Base-by-base conservation (phyloP, 108 stramenopile species). In the Fragilaria radians region DNA sequence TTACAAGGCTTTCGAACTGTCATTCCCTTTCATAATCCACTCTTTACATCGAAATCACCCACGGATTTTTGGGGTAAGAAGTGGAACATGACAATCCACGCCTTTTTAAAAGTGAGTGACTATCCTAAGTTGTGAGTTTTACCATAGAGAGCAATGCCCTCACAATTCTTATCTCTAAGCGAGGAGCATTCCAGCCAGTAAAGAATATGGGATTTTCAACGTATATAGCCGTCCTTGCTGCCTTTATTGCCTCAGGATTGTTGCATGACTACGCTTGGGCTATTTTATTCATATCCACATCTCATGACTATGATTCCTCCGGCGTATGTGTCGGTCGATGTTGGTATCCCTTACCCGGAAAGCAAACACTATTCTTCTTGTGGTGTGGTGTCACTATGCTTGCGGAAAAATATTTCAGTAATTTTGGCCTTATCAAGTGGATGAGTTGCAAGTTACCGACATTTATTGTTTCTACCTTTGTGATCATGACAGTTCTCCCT, bases 211-310 rank as follows among this genome's bases (percentile, higher is more conserved):
- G 36, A 7, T 61, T 36, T 11, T 53, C 31, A 46, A 28, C 69
- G 14, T 62, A 32, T 24, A 32, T 68, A 14, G 67, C 78, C 9
- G 58, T 76, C 48, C 53, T 71, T 17, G n/a, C 54, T 0, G 63
- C 78, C 22, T 79, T 79, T 62, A n/a, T 79, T 18, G 62, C 52
- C 5, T 79, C 78, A 7, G 81, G 81, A 31, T 21, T 82, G 32
- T 59, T 77, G 28, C 81, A 82, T 42, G 81, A 82, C 31, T 78
- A 75, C 47, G 61, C 61, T 22, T 74, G 70, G 58, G 23, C 48
- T 17, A 34, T 62, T 21, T 42, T 74, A 0, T 82, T 74, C 48
- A 14, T 42, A 14, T 42, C 36, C 14, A 42, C 36, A 7, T 42
- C 36, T 7, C 27, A 60, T 48, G 22, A 54, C 29, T 47, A 64